Percentiles rank a stretch among this genome's conserved stretches.
These are phyloP conservation scores for Mycena galopus DNA, from an alignment of 768 basidiomycete species.

Conservation along the genomic window DNA sequence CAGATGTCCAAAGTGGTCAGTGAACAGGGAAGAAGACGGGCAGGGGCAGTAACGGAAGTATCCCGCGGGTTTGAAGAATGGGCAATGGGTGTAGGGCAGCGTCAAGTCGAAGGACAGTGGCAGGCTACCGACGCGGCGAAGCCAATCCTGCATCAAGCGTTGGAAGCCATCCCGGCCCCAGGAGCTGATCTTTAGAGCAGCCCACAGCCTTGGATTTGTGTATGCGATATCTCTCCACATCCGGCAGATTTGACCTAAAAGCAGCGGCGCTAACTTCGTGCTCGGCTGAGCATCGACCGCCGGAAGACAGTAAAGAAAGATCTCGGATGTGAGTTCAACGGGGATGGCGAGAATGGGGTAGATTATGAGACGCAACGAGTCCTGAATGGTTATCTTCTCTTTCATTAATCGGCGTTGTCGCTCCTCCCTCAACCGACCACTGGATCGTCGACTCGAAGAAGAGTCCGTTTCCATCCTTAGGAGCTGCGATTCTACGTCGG, in stretches of 20 bases:
- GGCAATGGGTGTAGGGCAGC: neutral
- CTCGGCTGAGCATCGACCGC: neutral
- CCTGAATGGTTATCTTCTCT: neutral
- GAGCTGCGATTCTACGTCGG: neutral
- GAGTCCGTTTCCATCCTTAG: neutral
- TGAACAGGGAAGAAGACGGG: neutral
- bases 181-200: neutral
- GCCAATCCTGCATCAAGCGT: neutral
- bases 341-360: constrained; percentile 9
- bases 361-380: neutral
- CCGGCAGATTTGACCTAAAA: neutral
- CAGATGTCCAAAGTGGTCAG: neutral
- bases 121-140: neutral
- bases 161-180: constrained; percentile 39
- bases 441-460: neutral
- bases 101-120: neutral
- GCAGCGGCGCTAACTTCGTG: neutral
- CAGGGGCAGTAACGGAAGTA: neutral
- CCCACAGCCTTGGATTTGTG: neutral
- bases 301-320: constrained; percentile 6
- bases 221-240: constrained; percentile 3
- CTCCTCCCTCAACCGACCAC: neutral
- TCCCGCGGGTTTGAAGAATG: neutral
- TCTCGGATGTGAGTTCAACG: constrained; percentile 5
- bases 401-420: neutral